phyloP scores from a whole-genome alignment of 1,284 basidiomycete genomes.

The Clitocybe nebularis region DNA sequence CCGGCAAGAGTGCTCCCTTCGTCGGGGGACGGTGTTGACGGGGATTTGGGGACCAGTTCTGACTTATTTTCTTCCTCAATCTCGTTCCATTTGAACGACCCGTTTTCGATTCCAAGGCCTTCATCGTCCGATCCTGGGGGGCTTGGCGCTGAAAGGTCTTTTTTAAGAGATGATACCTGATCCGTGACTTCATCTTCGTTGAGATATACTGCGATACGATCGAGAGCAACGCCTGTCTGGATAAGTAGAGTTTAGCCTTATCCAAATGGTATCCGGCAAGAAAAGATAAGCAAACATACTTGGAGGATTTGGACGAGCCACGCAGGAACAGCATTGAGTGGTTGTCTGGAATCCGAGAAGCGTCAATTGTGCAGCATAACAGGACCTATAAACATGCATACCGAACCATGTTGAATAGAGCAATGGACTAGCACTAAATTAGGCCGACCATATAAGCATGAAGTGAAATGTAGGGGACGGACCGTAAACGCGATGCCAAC shows the following conservation, averaged over 20 bases:
- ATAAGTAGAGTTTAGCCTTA: slow-evolving; percentile 5
- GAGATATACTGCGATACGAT: slow-evolving; percentile 80
- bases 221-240: slow-evolving; percentile 70
- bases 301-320: slow-evolving; percentile 64
- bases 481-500: slow-evolving; percentile 71
- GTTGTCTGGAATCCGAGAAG: slow-evolving; percentile 34
- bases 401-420: slow-evolving; percentile 71
- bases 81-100: slow-evolving; percentile 71
- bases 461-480: slow-evolving; percentile 22
- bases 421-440: slow-evolving; percentile 36
- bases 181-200: slow-evolving; percentile 78
- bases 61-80: slow-evolving; percentile 37
- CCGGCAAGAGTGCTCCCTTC: slow-evolving; percentile 16
- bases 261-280: slow-evolving; percentile 4
- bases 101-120: slow-evolving; percentile 62
- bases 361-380: background rate
- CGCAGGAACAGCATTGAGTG: slow-evolving; percentile 67
- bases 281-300: slow-evolving; percentile 25
- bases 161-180: slow-evolving; percentile 66
- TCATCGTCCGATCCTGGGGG: slow-evolving; percentile 26
- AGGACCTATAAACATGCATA: slow-evolving; percentile 15
- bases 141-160: slow-evolving; percentile 23
- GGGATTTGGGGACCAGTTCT: slow-evolving; percentile 8
- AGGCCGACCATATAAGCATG: too few species aligned
- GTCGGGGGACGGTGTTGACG: slow-evolving; percentile 20